Evolutionary conservation across 208 protist genomes (phyloP).

Genomic region (Leishmania amazonensis): DNA sequence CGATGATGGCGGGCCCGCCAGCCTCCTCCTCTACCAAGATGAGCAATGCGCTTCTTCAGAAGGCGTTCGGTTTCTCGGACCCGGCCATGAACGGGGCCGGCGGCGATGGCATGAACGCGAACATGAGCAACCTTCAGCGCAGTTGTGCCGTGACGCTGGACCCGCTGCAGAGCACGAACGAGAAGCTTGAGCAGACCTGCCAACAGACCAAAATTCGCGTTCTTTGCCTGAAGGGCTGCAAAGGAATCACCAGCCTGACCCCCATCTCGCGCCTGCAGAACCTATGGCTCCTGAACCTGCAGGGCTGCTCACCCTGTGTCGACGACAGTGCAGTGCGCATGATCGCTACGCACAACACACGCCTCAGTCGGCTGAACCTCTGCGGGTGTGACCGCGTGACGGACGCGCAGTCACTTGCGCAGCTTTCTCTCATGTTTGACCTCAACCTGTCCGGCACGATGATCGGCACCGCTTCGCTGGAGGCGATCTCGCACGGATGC

Average conservation of each 20-base stretch:
- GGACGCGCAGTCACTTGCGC: slow-evolving; percentile 48
- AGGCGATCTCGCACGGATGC: slow-evolving; percentile 55
- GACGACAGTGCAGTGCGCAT: slow-evolving; percentile 59
- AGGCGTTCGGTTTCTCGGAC: slow-evolving; percentile 29
- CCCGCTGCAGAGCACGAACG: slow-evolving; percentile 48
- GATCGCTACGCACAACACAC: slow-evolving; percentile 55
- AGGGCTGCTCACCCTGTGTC: slow-evolving; percentile 60
- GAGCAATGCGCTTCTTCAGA: slow-evolving; percentile 32
- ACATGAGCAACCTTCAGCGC: slow-evolving; percentile 39
- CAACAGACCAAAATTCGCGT: slow-evolving; percentile 62
- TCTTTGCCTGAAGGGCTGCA: slow-evolving; percentile 61
- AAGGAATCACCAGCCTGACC: slow-evolving; percentile 58
- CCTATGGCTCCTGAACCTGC: slow-evolving; percentile 73
- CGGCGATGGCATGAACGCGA: slow-evolving; percentile 44
- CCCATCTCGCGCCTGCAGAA: slow-evolving; percentile 52
- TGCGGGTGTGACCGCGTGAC: slow-evolving; percentile 69
- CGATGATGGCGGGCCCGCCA: slow-evolving; percentile 18
- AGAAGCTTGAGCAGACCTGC: slow-evolving; percentile 60
- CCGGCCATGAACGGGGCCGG: slow-evolving; percentile 19
- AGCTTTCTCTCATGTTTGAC: slow-evolving; percentile 67
- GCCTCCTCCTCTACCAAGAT: slow-evolving; percentile 23
- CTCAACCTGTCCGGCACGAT: slow-evolving; percentile 64
- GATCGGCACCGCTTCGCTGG: slow-evolving; percentile 51
- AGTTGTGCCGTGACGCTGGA: slow-evolving; percentile 52
- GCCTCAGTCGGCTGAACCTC: slow-evolving; percentile 74